These are phyloP conservation scores for Ogataea populi-albae DNA, from an alignment of 805 yeast species.

Conservation along the genomic window DNA sequence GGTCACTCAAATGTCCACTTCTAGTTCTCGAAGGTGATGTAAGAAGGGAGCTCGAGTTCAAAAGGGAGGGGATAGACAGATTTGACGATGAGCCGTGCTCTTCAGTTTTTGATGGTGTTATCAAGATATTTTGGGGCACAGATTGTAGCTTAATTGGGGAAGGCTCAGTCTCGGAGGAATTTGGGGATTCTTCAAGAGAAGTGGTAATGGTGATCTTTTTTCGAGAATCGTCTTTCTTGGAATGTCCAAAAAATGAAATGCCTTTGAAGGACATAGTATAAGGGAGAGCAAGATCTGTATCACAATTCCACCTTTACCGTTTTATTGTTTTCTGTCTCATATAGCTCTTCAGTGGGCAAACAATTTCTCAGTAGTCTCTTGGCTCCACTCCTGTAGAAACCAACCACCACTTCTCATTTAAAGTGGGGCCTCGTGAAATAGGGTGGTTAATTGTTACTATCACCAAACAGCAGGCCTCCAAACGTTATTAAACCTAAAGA, in stretches of 20 bases:
- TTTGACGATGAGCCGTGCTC: slow-evolving; percentile 7
- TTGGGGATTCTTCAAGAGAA: not conserved
- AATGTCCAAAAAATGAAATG: slow-evolving; percentile 12
- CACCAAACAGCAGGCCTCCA: no score
- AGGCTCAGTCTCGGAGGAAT: not conserved
- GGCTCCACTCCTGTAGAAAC: no score
- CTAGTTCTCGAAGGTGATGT: slow-evolving; percentile 5
- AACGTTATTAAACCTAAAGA: no score
- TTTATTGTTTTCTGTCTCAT: no score
- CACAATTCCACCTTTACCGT: no score
- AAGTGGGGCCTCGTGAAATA: no score
- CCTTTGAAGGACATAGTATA: slow-evolving; percentile 6
- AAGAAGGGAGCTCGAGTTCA: slow-evolving; percentile 1
- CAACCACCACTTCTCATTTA: no score
- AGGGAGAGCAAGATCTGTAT: no score
- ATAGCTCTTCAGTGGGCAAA: no score
- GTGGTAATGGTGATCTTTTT: slow-evolving; percentile 18
- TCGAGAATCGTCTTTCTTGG: slow-evolving; percentile 24
- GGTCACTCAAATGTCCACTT: slow-evolving; percentile 1
- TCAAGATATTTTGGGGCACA: not conserved
- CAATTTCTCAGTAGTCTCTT: no score
- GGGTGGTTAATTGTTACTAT: no score
- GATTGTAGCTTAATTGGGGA: not conserved
- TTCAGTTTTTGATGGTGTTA: slow-evolving; percentile 9
- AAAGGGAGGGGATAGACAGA: slow-evolving; percentile 12